Evolutionary conservation across 2,329 filamentous ascomycete species (phyloP).

Genomic region (Achaetomium macrosporum): DNA sequence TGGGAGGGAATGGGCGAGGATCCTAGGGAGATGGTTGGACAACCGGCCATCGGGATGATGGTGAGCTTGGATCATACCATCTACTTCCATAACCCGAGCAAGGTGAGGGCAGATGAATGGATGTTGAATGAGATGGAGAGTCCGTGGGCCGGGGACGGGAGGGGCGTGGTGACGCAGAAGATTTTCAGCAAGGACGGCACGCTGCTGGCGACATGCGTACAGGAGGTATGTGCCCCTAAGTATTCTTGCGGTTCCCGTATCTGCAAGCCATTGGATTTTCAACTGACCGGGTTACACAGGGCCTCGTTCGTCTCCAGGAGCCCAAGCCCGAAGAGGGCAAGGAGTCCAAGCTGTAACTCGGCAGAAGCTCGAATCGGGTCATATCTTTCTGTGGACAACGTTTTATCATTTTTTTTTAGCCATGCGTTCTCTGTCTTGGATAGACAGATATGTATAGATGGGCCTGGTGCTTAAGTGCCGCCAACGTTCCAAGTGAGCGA

Average conservation of each 20-base stretch:
- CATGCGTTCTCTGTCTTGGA: too few relatives aligned
- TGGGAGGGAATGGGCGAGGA: constrained; percentile 32
- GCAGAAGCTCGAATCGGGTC: not conserved
- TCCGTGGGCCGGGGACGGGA: constrained; percentile 72
- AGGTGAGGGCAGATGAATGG: constrained; percentile 63
- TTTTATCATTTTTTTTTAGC: not conserved
- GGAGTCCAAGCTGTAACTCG: constrained; percentile 21
- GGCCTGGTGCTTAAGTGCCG: too few relatives aligned
- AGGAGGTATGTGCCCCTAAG: constrained; percentile 57
- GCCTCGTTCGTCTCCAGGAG: constrained; percentile 41
- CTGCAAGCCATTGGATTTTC: constrained; percentile 17
- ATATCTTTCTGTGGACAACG: not conserved
- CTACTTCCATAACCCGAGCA: constrained; percentile 58
- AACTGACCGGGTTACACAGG: constrained; percentile 30
- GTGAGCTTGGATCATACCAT: constrained; percentile 73
- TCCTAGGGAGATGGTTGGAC: constrained; percentile 40
- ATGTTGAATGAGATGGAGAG: constrained; percentile 75
- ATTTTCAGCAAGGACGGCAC: constrained; percentile 67
- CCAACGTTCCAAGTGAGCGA: too few relatives aligned
- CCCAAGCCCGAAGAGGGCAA: constrained; percentile 8
- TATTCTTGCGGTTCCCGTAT: not conserved
- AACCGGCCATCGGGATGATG: constrained; percentile 72
- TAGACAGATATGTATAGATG: too few relatives aligned
- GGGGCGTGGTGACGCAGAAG: constrained; percentile 69
- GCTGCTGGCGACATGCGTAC: constrained; percentile 71